Percentiles rank a stretch among this genome's conserved stretches.
Evolutionary conservation across 2,329 filamentous ascomycete species (phyloP).

Genomic region (Dothistroma pini): DNA sequence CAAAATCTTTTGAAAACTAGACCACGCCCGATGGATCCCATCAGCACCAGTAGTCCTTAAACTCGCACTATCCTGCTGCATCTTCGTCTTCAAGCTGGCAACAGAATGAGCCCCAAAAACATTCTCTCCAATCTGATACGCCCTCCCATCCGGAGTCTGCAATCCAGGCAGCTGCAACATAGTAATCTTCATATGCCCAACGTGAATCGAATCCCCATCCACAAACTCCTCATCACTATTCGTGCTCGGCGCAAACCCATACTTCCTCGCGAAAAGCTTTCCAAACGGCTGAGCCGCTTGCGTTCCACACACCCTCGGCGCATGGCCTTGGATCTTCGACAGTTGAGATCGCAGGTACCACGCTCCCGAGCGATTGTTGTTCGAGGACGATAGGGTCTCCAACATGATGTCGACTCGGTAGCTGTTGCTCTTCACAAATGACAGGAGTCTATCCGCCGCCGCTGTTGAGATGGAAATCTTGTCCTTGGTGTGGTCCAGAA

Average conservation of each 20-base stretch:
- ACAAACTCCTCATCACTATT: conserved; percentile 1
- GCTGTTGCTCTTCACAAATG: neutral
- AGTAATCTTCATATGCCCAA: conserved; percentile 3
- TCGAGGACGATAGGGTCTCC: neutral
- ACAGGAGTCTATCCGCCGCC: neutral
- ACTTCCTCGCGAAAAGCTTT: conserved; percentile 1
- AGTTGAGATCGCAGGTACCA: conserved; percentile 1
- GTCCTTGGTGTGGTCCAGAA: conserved; percentile 1
- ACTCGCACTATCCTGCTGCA: neutral
- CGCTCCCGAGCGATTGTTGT: neutral
- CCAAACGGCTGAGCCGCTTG: conserved; percentile 1
- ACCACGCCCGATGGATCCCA: conserved; percentile 1
- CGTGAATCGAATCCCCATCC: neutral
- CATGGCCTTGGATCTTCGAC: neutral
- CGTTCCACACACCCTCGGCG: neutral
- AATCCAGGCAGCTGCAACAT: neutral
- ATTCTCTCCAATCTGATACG: neutral
- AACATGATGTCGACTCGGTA: conserved; percentile 1
- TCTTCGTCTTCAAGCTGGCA: neutral
- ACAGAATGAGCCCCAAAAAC: conserved; percentile 2
- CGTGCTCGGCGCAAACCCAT: neutral
- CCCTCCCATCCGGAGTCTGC: neutral
- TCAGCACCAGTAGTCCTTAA: neutral
- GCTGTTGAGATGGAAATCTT: neutral
- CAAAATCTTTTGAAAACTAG: neutral